Evolutionary conservation across 192 early-diverging fungal genomes (phyloP), one percentile per base, ranked within the genome.

Genomic region (Chytriomyces sp.): DNA sequence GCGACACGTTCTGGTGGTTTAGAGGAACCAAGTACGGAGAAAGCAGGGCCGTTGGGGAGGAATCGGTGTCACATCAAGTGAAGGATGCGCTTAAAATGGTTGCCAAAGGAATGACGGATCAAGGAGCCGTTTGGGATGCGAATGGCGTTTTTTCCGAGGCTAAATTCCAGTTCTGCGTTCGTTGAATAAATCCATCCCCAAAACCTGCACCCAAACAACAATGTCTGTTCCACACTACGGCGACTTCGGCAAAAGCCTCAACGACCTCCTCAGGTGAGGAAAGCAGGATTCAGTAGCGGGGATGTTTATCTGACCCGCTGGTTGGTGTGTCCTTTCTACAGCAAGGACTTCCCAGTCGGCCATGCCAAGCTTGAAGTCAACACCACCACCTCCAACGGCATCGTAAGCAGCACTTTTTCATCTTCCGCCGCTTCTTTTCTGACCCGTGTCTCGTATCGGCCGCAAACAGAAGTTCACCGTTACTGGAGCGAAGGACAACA

Each of bases 311-410:
- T 20, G 16, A 57, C 53, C 20, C 13, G 20, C 53, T 3, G 1
- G 53, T 57, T n/a, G 20, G 20, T 20, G 16, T n/a, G 16, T 20
- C 3, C 53, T 3, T 57, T 57, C 53, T 47, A 78, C 69, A 49
- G 89, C 88, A 98, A 98, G 91, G 98, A 99, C 90, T 99, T 91
- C 83, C 95, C 96, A 70, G 90, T 94, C 77, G 95, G 94, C 67
- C 86, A 89, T 35, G 91, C 94, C 77, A 97, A 96, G 89, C 94
- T 99, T 80, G 98, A 99, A 82, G 92, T 96, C 85, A 97, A 98
- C 93, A 97, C 96, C 82, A 91, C 90, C 78, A 93, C 97, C 72
- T 86, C 95, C 76, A 96, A 95, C 86, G 96, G 96, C 84, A 95
- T 99, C 45, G 94, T 96, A 93, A 81, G 91, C 92, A 43, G 28